Conservation (phyloP, 192 early-diverging fungal species). For the Backusella sp. region DNA sequence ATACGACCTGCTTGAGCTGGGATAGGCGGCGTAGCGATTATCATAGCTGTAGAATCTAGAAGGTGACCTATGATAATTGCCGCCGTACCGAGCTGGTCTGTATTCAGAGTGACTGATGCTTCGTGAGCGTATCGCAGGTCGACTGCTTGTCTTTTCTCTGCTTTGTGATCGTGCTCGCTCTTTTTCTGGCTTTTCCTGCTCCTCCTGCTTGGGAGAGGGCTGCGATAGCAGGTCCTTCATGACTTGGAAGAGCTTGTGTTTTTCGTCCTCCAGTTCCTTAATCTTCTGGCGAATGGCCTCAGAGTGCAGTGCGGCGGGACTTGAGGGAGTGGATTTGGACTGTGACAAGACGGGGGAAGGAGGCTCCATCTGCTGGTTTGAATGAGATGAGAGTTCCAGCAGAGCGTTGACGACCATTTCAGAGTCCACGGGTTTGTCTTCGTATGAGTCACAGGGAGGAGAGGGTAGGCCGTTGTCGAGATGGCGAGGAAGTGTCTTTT, state of each 20-base stretch:
- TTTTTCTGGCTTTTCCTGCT: background rate
- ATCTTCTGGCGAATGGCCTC: constrained; percentile 2
- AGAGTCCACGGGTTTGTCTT: constrained; percentile 1
- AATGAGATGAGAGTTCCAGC: constrained; percentile 4
- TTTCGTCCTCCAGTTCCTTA: constrained; percentile 10
- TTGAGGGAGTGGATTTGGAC: background rate
- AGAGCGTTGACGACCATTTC: constrained; percentile 15
- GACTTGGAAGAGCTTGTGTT: constrained; percentile 18
- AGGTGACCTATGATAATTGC: constrained; percentile 2
- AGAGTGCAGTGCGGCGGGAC: background rate
- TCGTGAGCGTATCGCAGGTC: constrained; percentile 9
- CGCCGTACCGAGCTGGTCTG: constrained; percentile 14
- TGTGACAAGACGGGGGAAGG: constrained; percentile 12
- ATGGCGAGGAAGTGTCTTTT: constrained; percentile 2
- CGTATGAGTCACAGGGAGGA: constrained; percentile 13
- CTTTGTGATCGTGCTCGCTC: constrained; percentile 1
- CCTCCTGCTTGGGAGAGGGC: background rate
- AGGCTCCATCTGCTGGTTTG: background rate
- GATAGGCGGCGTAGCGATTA: constrained; percentile 2
- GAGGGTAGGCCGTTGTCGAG: constrained; percentile 23
- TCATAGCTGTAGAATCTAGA: constrained; percentile 6
- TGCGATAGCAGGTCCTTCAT: constrained; percentile 18
- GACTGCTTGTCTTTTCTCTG: background rate
- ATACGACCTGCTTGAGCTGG: constrained; percentile 5
- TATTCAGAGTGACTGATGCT: constrained; percentile 13